Evolutionary conservation across 1,284 basidiomycete genomes (phyloP).

Genomic region (Peniophora sp.): DNA sequence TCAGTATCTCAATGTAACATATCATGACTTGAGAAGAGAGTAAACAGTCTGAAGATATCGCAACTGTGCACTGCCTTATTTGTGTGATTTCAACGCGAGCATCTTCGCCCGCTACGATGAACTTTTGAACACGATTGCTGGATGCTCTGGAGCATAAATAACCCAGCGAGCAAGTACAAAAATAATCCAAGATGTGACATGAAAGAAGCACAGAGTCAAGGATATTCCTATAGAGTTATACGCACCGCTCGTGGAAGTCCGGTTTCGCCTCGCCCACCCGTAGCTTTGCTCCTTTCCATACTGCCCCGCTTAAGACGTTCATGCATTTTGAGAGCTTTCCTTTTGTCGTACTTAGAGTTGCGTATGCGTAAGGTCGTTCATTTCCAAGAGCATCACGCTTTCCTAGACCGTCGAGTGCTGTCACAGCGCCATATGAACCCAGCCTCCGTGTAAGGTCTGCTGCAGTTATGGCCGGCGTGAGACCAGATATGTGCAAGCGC

Average conservation of each 20-base stretch:
- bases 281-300: conserved; percentile 76
- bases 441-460: conserved; percentile 54
- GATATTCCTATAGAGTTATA: conserved; percentile 1
- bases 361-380: conserved; percentile 63
- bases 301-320: conserved; percentile 67
- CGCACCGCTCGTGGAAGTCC: conserved; percentile 57
- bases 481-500: conserved; percentile 65
- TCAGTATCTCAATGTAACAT: too few relatives aligned
- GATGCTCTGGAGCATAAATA: too few relatives aligned
- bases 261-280: conserved; percentile 74
- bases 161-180: too few relatives aligned
- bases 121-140: too few relatives aligned
- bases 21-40: too few relatives aligned
- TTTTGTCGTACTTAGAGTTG: conserved; percentile 61
- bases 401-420: conserved; percentile 62
- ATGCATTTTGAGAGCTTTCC: conserved; percentile 58
- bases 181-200: too few relatives aligned
- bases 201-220: too few relatives aligned
- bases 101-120: neutral
- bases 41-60: too few relatives aligned
- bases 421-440: conserved; percentile 59
- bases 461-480: conserved; percentile 54
- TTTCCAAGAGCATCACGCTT: conserved; percentile 53
- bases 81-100: too few relatives aligned
- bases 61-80: too few relatives aligned